phyloP scores from a whole-genome alignment of 2,329 filamentous ascomycete species.

The Apiospora phragmitis region DNA sequence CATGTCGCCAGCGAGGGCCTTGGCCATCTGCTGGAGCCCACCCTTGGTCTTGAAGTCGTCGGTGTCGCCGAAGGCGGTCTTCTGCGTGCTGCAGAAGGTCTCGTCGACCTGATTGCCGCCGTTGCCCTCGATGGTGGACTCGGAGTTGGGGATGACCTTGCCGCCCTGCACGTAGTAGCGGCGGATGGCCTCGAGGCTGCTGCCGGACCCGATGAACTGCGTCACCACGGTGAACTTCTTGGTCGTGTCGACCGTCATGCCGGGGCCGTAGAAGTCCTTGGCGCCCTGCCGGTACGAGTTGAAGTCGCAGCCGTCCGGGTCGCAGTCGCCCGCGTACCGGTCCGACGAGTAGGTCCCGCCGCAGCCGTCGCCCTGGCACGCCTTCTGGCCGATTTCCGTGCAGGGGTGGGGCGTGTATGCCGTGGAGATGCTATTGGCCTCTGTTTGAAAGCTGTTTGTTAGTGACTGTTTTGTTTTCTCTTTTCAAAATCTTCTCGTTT shows the following conservation, averaged over 20 bases:
- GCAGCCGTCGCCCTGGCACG: conserved; percentile 46
- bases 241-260: conserved; percentile 54
- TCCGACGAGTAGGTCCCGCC: conserved; percentile 47
- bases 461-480: neutral
- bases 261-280: conserved; percentile 57
- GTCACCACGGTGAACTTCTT: conserved; percentile 60
- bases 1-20: conserved; percentile 55
- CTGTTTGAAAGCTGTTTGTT: conserved; percentile 26
- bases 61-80: conserved; percentile 52
- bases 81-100: conserved; percentile 55
- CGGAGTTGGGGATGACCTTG: conserved; percentile 44
- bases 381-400: conserved; percentile 42
- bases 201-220: conserved; percentile 53
- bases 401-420: conserved; percentile 64
- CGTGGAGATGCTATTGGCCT: conserved; percentile 58
- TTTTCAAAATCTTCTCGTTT: neutral
- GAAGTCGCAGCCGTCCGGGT: conserved; percentile 66
- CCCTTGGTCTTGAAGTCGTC: conserved; percentile 51
- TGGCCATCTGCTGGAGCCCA: conserved; percentile 52
- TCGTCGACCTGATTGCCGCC: conserved; percentile 45
- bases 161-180: conserved; percentile 61
- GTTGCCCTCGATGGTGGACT: conserved; percentile 31
- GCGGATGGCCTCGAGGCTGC: conserved; percentile 51
- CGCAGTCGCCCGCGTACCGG: conserved; percentile 59
- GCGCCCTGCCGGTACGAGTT: conserved; percentile 64